A percentile compares a stretch with the other conserved stretches of the same genome.
phyloP scores from a whole-genome alignment of 2,329 filamentous ascomycete species.

The Penicillium fuscoglaucum region DNA sequence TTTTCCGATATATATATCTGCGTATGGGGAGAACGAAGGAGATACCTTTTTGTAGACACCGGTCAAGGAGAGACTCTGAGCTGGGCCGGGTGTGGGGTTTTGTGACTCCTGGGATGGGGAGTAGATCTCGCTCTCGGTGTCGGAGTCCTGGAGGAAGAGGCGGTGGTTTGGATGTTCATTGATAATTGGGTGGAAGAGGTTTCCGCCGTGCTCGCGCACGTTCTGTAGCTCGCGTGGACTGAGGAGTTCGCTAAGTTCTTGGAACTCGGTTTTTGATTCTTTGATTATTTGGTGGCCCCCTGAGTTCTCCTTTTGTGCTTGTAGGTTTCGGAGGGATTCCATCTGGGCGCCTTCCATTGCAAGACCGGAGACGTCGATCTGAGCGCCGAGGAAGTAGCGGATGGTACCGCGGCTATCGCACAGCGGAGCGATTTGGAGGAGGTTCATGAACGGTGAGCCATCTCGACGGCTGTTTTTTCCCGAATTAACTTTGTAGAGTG shows the following conservation, averaged over 20 bases:
- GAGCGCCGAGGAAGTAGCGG: slow-evolving; percentile 70
- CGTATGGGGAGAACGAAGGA: neutral
- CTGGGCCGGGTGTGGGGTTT: neutral
- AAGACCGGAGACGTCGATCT: slow-evolving; percentile 69
- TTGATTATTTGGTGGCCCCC: slow-evolving; percentile 20
- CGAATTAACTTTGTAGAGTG: neutral
- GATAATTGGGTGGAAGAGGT: slow-evolving; percentile 35
- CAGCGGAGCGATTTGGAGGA: slow-evolving; percentile 70
- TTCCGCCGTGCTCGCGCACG: slow-evolving; percentile 63
- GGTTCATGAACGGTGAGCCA: slow-evolving; percentile 73
- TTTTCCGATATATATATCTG: too few species aligned
- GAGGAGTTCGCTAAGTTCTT: slow-evolving; percentile 68
- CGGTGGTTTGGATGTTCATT: slow-evolving; percentile 13
- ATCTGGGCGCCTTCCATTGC: slow-evolving; percentile 66
- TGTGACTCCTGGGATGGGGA: neutral
- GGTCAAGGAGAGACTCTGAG: slow-evolving; percentile 17
- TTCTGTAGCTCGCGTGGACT: slow-evolving; percentile 66
- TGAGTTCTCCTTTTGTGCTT: slow-evolving; percentile 28
- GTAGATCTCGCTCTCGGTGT: slow-evolving; percentile 13
- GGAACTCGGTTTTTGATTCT: slow-evolving; percentile 60
- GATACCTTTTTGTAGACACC: slow-evolving; percentile 60
- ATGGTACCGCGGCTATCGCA: slow-evolving; percentile 66
- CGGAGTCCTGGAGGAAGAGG: slow-evolving; percentile 17
- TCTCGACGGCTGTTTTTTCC: slow-evolving; percentile 58
- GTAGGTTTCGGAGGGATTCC: slow-evolving; percentile 58